Evolutionary conservation across 768 basidiomycete genomes (phyloP).

Genomic region (Hypholoma fasciculare): DNA sequence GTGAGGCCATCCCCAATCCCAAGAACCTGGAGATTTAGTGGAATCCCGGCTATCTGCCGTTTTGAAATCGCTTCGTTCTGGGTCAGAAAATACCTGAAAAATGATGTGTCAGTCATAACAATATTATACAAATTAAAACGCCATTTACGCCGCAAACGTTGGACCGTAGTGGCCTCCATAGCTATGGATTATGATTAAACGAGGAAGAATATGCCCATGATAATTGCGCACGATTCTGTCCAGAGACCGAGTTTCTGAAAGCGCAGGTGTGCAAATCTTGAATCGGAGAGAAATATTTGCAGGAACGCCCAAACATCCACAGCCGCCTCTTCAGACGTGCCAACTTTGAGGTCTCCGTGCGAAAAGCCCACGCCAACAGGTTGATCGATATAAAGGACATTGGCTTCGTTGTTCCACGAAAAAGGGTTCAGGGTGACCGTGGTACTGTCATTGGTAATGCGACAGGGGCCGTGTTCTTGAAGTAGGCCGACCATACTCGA

Average conservation of each 20-base stretch:
- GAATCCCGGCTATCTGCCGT: constrained; percentile 42
- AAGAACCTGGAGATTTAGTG: constrained; percentile 56
- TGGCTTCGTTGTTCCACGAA: constrained; percentile 60
- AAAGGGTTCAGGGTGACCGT: constrained; percentile 51
- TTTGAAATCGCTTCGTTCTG: constrained; percentile 58
- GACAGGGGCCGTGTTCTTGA: constrained; percentile 78
- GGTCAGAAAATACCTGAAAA: constrained; percentile 47
- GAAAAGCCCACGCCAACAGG: constrained; percentile 71
- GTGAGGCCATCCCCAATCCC: constrained; percentile 65
- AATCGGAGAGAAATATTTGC: constrained; percentile 60
- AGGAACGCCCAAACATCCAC: constrained; percentile 61
- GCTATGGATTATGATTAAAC: constrained; percentile 26
- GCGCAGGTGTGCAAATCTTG: constrained; percentile 42
- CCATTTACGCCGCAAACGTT: constrained; percentile 53
- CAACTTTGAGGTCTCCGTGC: constrained; percentile 46
- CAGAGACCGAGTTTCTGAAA: constrained; percentile 53
- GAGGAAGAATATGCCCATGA: not conserved
- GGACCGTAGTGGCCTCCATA: constrained; percentile 77
- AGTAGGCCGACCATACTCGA: constrained; percentile 65
- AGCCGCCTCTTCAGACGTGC: constrained; percentile 55
- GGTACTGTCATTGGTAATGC: constrained; percentile 55
- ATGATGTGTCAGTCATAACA: not conserved
- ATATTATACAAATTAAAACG: not conserved
- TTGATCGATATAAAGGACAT: constrained; percentile 64
- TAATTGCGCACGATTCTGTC: constrained; percentile 51